Evolutionary conservation across 306 rosid species (phyloP).

Genomic region (Purshia tridentata): DNA sequence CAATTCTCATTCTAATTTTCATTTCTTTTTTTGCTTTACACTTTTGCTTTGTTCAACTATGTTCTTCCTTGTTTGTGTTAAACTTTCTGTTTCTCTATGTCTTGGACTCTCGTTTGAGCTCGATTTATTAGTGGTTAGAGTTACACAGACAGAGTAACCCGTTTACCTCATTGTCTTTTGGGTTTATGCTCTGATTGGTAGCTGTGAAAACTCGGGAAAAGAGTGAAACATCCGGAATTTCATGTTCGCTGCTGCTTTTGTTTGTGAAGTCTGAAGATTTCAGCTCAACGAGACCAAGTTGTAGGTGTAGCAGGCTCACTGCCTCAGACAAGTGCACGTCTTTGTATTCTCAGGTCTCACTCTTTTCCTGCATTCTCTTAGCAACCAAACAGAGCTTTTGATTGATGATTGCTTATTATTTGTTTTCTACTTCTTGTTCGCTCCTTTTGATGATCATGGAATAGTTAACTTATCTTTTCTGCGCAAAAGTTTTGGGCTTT

Average conservation of each 20-base stretch:
- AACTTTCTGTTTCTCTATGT: background rate
- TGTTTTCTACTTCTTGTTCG: background rate
- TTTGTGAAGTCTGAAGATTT: background rate
- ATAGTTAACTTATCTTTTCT: slow-evolving; percentile 7
- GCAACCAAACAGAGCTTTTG: background rate
- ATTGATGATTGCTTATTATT: background rate
- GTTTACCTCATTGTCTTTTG: background rate
- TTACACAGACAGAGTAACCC: background rate
- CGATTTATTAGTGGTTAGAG: background rate
- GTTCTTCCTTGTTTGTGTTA: background rate
- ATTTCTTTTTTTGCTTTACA: background rate
- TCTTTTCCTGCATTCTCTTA: background rate
- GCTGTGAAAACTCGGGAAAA: background rate
- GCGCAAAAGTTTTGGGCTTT: background rate
- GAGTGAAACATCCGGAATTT: background rate
- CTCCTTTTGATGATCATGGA: background rate
- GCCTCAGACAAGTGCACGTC: too few relatives aligned
- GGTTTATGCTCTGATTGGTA: background rate
- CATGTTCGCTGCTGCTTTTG: background rate
- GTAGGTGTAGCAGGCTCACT: too few relatives aligned
- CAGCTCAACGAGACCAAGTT: background rate
- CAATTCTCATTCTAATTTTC: slow-evolving; percentile 1
- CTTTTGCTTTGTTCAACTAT: background rate
- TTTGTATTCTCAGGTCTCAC: too few relatives aligned
- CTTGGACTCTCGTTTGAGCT: background rate